phyloP scores from a whole-genome alignment of 1,284 basidiomycete genomes.

The Apiotrichum domesticum region DNA sequence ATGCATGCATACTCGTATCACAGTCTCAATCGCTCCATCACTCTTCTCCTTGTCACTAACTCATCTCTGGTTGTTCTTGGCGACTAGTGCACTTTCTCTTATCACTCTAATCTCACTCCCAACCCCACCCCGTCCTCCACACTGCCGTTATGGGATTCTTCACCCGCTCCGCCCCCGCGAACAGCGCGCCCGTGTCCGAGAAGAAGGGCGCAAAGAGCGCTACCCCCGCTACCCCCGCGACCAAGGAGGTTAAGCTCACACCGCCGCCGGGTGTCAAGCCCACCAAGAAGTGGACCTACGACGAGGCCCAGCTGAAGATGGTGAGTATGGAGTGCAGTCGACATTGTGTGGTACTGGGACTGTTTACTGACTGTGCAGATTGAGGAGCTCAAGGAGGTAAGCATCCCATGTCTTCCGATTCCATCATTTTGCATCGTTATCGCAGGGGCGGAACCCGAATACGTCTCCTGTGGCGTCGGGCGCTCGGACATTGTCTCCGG shows the following conservation, averaged over 20 bases:
- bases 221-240: conserved; percentile 2
- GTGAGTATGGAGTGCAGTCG: conserved; percentile 16
- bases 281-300: conserved; percentile 57
- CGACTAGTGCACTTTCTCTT: too few relatives aligned
- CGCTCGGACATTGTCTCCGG: too few relatives aligned
- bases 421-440: neutral
- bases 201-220: neutral
- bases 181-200: neutral
- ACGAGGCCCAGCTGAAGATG: conserved; percentile 56
- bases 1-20: too few relatives aligned
- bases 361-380: conserved; percentile 47
- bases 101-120: too few relatives aligned
- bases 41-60: too few relatives aligned
- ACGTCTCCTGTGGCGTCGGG: too few relatives aligned
- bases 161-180: neutral
- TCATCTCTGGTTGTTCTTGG: too few relatives aligned
- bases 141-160: too few relatives aligned
- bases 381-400: conserved; percentile 58
- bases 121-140: too few relatives aligned
- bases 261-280: conserved; percentile 8
- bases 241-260: conserved; percentile 8
- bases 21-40: too few relatives aligned
- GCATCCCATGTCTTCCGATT: conserved; percentile 14
- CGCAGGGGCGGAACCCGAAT: too few relatives aligned
- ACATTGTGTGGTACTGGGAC: neutral